phyloP scores from a whole-genome alignment of 345 rosid genomes.

The Hypericum perforatum region DNA sequence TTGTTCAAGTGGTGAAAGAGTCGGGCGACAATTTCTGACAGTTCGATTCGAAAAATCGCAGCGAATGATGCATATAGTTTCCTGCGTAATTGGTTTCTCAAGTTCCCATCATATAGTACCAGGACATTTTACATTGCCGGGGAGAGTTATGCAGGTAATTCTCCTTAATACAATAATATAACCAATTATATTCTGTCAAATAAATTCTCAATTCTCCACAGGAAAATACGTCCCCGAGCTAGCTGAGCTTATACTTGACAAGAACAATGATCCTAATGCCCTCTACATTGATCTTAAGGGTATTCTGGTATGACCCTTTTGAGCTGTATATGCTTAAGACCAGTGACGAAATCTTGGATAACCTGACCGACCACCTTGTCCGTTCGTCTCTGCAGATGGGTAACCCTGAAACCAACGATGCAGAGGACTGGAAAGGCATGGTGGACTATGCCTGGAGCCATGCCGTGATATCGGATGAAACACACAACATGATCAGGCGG shows the following conservation, averaged over 20 bases:
- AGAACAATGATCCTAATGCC: slow-evolving; percentile 39
- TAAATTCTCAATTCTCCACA: slow-evolving; percentile 12
- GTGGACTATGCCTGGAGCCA: slow-evolving; percentile 97
- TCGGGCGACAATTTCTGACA: neutral
- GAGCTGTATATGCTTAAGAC: neutral
- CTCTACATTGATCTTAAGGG: slow-evolving; percentile 58
- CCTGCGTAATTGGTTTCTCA: slow-evolving; percentile 62
- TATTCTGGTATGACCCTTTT: slow-evolving; percentile 45
- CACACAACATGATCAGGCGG: slow-evolving; percentile 35
- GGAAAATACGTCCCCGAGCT: slow-evolving; percentile 87
- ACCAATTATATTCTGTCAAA: neutral
- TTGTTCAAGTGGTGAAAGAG: neutral
- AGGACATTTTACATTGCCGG: slow-evolving; percentile 73
- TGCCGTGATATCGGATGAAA: slow-evolving; percentile 80
- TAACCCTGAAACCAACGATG: slow-evolving; percentile 69
- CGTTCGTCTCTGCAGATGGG: slow-evolving; percentile 41
- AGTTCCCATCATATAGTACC: slow-evolving; percentile 55
- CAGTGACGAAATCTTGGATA: neutral
- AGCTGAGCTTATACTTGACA: slow-evolving; percentile 59
- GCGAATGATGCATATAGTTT: slow-evolving; percentile 71
- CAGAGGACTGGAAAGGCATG: slow-evolving; percentile 76
- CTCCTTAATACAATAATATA: neutral
- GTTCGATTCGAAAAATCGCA: neutral
- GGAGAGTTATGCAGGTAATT: slow-evolving; percentile 86
- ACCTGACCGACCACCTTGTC: neutral